Evolutionary conservation across 2,329 filamentous ascomycete genomes (phyloP).

Genomic region (Scytalidium sp.): DNA sequence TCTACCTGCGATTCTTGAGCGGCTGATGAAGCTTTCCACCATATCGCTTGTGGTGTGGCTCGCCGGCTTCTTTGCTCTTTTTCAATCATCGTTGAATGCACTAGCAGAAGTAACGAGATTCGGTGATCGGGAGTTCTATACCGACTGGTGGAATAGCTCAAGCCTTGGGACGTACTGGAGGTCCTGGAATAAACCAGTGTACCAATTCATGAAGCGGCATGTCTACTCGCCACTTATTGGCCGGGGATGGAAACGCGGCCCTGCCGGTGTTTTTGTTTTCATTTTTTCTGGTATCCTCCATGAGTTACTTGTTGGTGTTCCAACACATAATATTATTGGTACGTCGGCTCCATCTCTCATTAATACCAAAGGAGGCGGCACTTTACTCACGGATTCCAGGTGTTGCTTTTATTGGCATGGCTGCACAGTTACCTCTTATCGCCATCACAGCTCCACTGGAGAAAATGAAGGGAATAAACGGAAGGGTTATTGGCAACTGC

Average conservation of each 20-base stretch:
- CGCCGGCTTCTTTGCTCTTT: slow-evolving; percentile 93
- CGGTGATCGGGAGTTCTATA: slow-evolving; percentile 91
- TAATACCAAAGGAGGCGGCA: neutral
- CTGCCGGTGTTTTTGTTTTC: slow-evolving; percentile 81
- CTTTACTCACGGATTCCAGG: slow-evolving; percentile 45
- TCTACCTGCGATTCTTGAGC: slow-evolving; percentile 77
- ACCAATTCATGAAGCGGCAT: slow-evolving; percentile 93
- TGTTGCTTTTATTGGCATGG: slow-evolving; percentile 91
- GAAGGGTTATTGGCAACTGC: slow-evolving; percentile 81
- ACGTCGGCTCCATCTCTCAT: slow-evolving; percentile 24
- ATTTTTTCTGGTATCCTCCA: slow-evolving; percentile 85
- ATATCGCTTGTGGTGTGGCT: slow-evolving; percentile 97
- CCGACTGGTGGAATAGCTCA: slow-evolving; percentile 96
- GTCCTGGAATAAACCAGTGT: slow-evolving; percentile 96
- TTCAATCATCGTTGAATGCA: slow-evolving; percentile 89
- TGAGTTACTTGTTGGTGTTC: slow-evolving; percentile 88
- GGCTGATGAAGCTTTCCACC: slow-evolving; percentile 90
- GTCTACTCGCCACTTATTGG: slow-evolving; percentile 86
- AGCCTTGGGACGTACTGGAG: slow-evolving; percentile 89
- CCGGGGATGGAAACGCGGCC: slow-evolving; percentile 69
- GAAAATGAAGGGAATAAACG: slow-evolving; percentile 71
- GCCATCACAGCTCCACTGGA: slow-evolving; percentile 74
- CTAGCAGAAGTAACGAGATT: slow-evolving; percentile 88
- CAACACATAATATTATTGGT: slow-evolving; percentile 92
- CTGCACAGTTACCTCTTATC: slow-evolving; percentile 88